Conservation (phyloP, 768 basidiomycete species). For the Macrolepiota dolichaula region DNA sequence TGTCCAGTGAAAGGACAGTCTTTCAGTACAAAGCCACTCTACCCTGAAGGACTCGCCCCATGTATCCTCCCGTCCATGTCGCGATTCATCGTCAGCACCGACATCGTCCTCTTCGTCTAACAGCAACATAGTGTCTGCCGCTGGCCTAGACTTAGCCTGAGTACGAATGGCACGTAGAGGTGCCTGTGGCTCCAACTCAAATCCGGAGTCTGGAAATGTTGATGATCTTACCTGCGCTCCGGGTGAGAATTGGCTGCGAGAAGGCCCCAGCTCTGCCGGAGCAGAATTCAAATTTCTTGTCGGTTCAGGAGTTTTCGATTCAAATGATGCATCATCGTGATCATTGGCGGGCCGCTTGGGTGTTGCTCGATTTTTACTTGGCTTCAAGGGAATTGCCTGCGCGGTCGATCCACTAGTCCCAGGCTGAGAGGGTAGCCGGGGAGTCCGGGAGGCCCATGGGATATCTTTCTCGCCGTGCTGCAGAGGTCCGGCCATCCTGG, state of each 20-base stretch:
- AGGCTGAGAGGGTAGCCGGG: not conserved
- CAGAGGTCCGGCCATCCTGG: slow-evolving; percentile 72
- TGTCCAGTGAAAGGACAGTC: slow-evolving; percentile 72
- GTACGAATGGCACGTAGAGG: slow-evolving; percentile 33
- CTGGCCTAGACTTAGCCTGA: not conserved
- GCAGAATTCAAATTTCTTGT: slow-evolving; percentile 33
- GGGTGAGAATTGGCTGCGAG: slow-evolving; percentile 26
- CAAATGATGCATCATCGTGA: not conserved
- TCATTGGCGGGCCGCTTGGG: slow-evolving; percentile 28
- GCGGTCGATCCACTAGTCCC: not conserved
- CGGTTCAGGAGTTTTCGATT: not conserved
- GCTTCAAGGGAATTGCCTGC: slow-evolving; percentile 26
- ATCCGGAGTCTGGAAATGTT: slow-evolving; percentile 12
- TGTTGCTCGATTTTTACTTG: slow-evolving; percentile 22
- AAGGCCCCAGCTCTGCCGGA: slow-evolving; percentile 47
- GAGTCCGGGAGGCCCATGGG: slow-evolving; percentile 46
- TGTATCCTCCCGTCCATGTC: slow-evolving; percentile 4
- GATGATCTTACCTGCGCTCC: not conserved
- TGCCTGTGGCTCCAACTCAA: slow-evolving; percentile 38
- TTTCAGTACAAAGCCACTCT: slow-evolving; percentile 74
- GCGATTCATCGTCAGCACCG: slow-evolving; percentile 17
- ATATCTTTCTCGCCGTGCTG: slow-evolving; percentile 45
- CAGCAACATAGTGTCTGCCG: not conserved
- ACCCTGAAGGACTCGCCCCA: slow-evolving; percentile 84
- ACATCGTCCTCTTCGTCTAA: slow-evolving; percentile 17